Conservation (phyloP, 2,329 filamentous ascomycete genomes). For the Cordyceps tenuipes region DNA sequence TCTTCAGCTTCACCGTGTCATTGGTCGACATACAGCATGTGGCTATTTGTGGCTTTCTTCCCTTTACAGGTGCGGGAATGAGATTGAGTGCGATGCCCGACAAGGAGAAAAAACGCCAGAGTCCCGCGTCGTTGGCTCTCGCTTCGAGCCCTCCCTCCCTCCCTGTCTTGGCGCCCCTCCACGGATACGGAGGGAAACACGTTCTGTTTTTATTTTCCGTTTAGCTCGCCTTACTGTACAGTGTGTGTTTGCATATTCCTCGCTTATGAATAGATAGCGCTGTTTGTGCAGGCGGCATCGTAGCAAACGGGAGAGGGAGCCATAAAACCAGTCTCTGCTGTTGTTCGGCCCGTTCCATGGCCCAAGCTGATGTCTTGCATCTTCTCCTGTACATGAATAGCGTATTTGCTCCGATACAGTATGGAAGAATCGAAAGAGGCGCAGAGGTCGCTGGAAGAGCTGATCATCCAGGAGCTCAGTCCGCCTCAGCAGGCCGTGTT, state of each 20-base stretch:
- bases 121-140: not conserved
- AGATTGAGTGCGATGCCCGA: not conserved
- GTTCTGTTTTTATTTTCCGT: not conserved
- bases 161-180: not conserved
- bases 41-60: not conserved
- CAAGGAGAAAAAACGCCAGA: not conserved
- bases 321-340: not conserved
- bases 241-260: not conserved
- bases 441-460: slow-evolving; percentile 2
- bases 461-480: slow-evolving; percentile 6
- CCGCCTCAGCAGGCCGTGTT: slow-evolving; percentile 13
- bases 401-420: not conserved
- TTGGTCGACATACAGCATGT: not conserved
- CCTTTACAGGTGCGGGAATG: too few relatives aligned
- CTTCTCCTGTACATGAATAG: not conserved
- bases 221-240: not conserved
- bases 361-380: not conserved
- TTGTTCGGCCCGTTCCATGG: not conserved
- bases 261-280: not conserved
- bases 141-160: not conserved
- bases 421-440: not conserved
- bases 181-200: not conserved
- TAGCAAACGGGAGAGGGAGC: not conserved
- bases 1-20: not conserved
- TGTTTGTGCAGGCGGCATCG: not conserved